Evolutionary conservation across 2,329 filamentous ascomycete genomes (phyloP).

Genomic region (Verticillium zaregamsianum): DNA sequence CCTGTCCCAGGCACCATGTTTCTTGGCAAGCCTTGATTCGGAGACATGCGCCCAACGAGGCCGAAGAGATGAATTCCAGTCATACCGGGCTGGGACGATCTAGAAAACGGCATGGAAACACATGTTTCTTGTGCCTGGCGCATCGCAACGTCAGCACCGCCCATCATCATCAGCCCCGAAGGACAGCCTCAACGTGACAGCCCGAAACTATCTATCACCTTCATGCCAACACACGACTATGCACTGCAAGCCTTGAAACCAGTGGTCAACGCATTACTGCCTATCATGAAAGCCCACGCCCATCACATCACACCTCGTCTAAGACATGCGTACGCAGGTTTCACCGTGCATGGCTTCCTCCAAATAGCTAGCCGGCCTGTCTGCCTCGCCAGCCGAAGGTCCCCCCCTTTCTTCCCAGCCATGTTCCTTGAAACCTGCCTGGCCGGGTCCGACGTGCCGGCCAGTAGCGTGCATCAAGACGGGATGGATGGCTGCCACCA

Average conservation of each 20-base stretch:
- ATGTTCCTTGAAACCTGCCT: not conserved
- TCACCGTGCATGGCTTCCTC: not conserved
- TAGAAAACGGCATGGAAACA: not conserved
- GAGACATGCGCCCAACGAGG: not conserved
- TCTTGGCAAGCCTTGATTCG: not conserved
- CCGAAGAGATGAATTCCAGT: not conserved
- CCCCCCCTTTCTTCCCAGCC: not conserved
- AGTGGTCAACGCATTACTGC: not conserved
- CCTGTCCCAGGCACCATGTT: not conserved
- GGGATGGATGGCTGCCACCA: not conserved
- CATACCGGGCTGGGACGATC: not conserved
- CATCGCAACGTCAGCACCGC: not conserved
- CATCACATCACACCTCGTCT: not conserved
- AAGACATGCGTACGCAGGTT: not conserved
- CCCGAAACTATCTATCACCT: not conserved
- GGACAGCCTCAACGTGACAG: not conserved
- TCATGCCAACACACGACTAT: not conserved
- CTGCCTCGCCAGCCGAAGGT: not conserved
- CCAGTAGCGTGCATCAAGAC: not conserved
- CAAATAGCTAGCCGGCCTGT: not conserved
- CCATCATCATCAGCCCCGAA: not conserved
- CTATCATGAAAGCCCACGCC: not conserved
- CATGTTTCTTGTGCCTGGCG: not conserved
- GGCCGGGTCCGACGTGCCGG: not conserved
- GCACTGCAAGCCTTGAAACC: not conserved